Evolutionary conservation across 1,139 yeast genomes (phyloP), one percentile per base, ranked within the genome.

Genomic region (Arxiozyma telluris): DNA sequence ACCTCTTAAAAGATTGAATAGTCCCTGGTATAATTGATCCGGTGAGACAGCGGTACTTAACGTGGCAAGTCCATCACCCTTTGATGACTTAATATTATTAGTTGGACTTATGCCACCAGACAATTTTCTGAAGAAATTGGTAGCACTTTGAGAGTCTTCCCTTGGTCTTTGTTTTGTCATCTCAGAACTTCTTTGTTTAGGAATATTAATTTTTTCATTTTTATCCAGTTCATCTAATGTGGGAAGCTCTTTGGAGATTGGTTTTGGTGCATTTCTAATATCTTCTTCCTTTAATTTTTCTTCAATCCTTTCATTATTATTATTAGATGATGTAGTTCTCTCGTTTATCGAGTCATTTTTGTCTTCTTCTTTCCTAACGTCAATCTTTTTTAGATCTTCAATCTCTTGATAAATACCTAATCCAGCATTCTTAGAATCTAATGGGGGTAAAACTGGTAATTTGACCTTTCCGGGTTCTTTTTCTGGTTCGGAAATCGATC

Each of bases 1-100:
- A 15, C 85, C 81, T 52, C 71, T 74, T 61, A 85, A 72, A 56
- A 84, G 76, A 44, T 87, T 81, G 67, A 74, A 78, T 61, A 85
- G 72, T 4, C 89, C 89, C 44, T 81, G 79, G 52, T 79, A 76
- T 77, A 84, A 78, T 65, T 84, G 88, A 18, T 57, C 57, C 9
- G 71, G 64, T 22, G 65, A 64, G 49, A 70, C 69, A 17, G 61
- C 63, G 1, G 73, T 67, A 44, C 63, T 62, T 38, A 71, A 52
- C 18, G 58, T 56, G 8, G 48, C 49, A 47, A 60, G 61, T 25
- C n/a, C 46, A 18, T 39, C 42, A 18, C 22, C 15, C 46, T 46
- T 58, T 2, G 50, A 53, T 15, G 53, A 50, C 74, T 78, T 63
- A 72, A 73, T 21, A 12, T 43, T 51, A 7, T 49, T 45, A 17